Base-by-base conservation (phyloP, 2,329 filamentous ascomycete species). In the Ceratocystiopsis minuta region DNA sequence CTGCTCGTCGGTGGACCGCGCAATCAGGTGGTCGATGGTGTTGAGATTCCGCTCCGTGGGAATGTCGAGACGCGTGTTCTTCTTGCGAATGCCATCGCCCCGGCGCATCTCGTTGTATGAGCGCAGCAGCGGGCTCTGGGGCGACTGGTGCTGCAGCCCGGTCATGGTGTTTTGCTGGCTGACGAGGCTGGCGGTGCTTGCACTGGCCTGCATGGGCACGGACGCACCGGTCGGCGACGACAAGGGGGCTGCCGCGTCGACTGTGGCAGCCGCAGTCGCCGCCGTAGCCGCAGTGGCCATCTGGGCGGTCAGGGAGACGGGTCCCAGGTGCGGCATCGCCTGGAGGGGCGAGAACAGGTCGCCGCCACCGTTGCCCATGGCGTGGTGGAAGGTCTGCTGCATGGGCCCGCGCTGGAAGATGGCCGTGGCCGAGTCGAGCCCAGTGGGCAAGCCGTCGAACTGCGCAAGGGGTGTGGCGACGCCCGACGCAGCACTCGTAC, bases 61-160 rank as follows among this genome's bases (percentile, higher is more conserved):
- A 51, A 98, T 98, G 55, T 96, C 88, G 61, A 96, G 95, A 51
- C 88, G 81, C 50, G 87, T 86, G 56, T 96, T 98, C 80, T 96
- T 96, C 77, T 98, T 98, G 54, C 90, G 76, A 60, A 96, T 92
- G 47, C 90, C 85, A 52, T 92, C 86, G 43, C 84, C 77, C 51
- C 83, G 73, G 47, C 75, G 70, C 59, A 83, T 66, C 43, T 87
- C 79, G 47, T 86, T 85, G 63, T 82, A 80, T 52, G 72, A 80
- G 55, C 76, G 74, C 59, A 80, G 72, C 43, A 72, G 67, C 24
- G 82, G 75, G 59, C 74, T 87, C 56, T 72, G 72, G 36, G 75
- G 71, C 32, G 63, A 68, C 67, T 80, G 76, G 52, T 72, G 67
- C 61, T 75, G 76, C 62, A 61, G 62, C 40, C 61, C 57, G 7